Evolutionary conservation across 495 filamentous ascomycete species (phyloP), one percentile per base, ranked within the genome.

Genomic region (Friedmanniomyces simplex): DNA sequence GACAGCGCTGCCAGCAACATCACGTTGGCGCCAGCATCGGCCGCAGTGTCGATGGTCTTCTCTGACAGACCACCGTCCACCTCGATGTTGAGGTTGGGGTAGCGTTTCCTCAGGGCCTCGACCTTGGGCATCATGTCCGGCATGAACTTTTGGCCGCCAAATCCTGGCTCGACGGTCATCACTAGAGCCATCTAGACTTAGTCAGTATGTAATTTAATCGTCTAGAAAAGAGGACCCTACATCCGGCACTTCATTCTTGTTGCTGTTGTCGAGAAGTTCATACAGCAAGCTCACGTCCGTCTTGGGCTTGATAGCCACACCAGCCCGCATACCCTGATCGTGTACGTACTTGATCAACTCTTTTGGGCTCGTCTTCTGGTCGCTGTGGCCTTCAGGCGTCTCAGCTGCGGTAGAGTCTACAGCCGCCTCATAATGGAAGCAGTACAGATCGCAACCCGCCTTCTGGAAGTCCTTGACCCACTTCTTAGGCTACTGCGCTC

Each of bases 361-460:
- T 63, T 81, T 81, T 11, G 93, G 91, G 62, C 72, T 85, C 11
- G 93, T 97, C 52, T 77, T 80, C 39, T 69, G 70, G 39, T 83
- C 82, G 5, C 81, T 80, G 50, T 72, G 79, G 41, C 75, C 82
- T 55, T 85, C 80, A 47, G 90, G 89, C 39, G 79, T 78, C 69
- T 87, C 86, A 61, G 93, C 90, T 12, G 88, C 89, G 50, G 87
- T 86, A 39, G 87, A 91, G 51, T 76, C 73, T 63, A 88, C 78
- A 49, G 93, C 94, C n/a, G 93, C 93, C 74, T 98, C 93, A 73
- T 97, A 96, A 76, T 98, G 93, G 77, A 98, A 98, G 78, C 91
- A 96, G 77, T 98, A 98, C 10, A 97, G 80, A 68, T 98, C 91
- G 74, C 91, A 96, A 21, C 93, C 93, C 39, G 91, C 93, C 25